A percentile compares a stretch with the other conserved stretches of the same genome.
phyloP scores from a whole-genome alignment of 2,329 filamentous ascomycete species.

The Cladophialophora yegresii region DNA sequence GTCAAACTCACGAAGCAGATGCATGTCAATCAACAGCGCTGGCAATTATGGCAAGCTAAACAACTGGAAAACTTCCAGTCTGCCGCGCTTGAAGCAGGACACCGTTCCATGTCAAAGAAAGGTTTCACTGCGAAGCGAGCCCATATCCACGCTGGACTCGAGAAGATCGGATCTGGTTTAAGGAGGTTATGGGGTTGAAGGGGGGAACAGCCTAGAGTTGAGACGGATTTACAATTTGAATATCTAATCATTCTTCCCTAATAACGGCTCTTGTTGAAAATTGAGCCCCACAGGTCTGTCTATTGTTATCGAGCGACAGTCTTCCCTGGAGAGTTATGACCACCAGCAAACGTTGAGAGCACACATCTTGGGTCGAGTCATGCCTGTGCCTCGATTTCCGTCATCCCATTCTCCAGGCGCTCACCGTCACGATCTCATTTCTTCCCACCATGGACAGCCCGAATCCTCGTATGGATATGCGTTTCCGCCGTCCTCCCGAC shows the following conservation, averaged over 20 bases:
- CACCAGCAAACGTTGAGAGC: background rate
- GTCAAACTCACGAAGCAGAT: slow-evolving; percentile 30
- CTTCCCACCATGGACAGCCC: slow-evolving; percentile 8
- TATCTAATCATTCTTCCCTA: background rate
- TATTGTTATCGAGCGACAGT: background rate
- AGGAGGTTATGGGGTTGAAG: slow-evolving; percentile 26
- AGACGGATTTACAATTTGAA: background rate
- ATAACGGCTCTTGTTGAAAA: background rate
- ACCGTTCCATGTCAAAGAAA: slow-evolving; percentile 6
- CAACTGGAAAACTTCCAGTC: slow-evolving; percentile 26
- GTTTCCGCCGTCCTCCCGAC: slow-evolving; percentile 21
- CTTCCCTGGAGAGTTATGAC: background rate
- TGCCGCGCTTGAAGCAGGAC: slow-evolving; percentile 15
- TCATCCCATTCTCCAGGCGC: background rate
- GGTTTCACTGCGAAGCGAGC: slow-evolving; percentile 28
- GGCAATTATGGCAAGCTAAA: slow-evolving; percentile 29
- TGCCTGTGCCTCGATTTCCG: background rate
- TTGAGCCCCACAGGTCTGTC: background rate
- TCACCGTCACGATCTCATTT: background rate
- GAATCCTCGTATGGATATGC: slow-evolving; percentile 26
- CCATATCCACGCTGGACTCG: slow-evolving; percentile 23
- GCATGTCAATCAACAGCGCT: slow-evolving; percentile 27
- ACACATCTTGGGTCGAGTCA: background rate
- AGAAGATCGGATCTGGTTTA: slow-evolving; percentile 23
- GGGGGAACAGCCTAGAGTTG: background rate